phyloP scores from a whole-genome alignment of 768 basidiomycete species.

The Trametes cinnabarina region DNA sequence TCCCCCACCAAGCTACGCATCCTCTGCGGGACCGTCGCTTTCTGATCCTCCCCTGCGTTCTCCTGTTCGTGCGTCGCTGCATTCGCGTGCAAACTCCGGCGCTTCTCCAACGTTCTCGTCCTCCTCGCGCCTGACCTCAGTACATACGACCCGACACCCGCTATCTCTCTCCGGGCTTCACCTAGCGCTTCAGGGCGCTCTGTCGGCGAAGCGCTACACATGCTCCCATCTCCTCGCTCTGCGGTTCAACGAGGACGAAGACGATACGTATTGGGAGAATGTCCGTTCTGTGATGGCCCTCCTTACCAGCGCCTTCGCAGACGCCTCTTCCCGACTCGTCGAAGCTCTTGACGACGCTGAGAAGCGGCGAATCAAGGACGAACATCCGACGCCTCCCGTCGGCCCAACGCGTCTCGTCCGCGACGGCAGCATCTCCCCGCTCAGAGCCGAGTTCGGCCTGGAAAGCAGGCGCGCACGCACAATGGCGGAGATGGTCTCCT shows the following conservation, averaged over 20 bases:
- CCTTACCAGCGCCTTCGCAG: conserved; percentile 63
- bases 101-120: conserved; percentile 24
- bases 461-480: conserved; percentile 3
- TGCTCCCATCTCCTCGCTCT: conserved; percentile 79
- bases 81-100: conserved; percentile 8
- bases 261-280: conserved; percentile 83
- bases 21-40: background rate
- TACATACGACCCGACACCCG: conserved; percentile 61
- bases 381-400: conserved; percentile 40
- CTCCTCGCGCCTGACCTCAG: conserved; percentile 60
- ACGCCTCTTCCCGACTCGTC: conserved; percentile 58
- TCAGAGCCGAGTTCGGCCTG: background rate
- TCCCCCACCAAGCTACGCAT: conserved; percentile 29
- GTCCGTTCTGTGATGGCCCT: conserved; percentile 72
- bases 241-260: conserved; percentile 64
- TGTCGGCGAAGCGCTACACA: conserved; percentile 72
- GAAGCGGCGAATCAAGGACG: conserved; percentile 48
- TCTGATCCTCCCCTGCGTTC: conserved; percentile 12
- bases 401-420: conserved; percentile 2
- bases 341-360: conserved; percentile 65
- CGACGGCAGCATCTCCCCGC: conserved; percentile 9
- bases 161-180: conserved; percentile 64
- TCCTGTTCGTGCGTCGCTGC: conserved; percentile 1
- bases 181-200: conserved; percentile 59
- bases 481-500: conserved; percentile 41